Evolutionary conservation across 2,329 filamentous ascomycete genomes (phyloP).

Genomic region (Penicillium oxalicum): DNA sequence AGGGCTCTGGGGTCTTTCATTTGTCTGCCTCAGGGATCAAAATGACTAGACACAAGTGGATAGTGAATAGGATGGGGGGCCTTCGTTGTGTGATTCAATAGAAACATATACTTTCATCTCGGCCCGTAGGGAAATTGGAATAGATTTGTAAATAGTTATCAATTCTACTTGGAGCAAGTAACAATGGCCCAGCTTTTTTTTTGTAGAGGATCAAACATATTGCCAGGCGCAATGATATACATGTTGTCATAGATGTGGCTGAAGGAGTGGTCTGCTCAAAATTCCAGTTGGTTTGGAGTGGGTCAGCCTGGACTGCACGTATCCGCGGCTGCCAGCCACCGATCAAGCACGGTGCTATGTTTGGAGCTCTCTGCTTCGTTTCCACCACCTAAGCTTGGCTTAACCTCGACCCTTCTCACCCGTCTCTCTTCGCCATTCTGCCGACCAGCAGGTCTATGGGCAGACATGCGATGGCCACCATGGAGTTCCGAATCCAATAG

Average conservation of each 20-base stretch:
- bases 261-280: too few relatives aligned
- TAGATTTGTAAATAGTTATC: constrained; percentile 7
- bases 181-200: too few relatives aligned
- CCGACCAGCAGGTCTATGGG: constrained; percentile 22
- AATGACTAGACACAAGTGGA: constrained; percentile 10
- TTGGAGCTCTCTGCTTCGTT: constrained; percentile 6
- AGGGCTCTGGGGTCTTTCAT: background rate
- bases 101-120: background rate
- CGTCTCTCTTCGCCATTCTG: constrained; percentile 1
- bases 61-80: too few relatives aligned
- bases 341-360: background rate
- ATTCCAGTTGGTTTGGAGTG: too few relatives aligned
- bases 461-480: constrained; percentile 46
- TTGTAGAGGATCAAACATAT: too few relatives aligned
- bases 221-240: background rate
- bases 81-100: background rate
- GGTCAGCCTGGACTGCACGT: too few relatives aligned
- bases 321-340: too few relatives aligned
- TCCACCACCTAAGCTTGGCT: background rate
- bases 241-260: too few relatives aligned
- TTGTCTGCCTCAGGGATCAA: background rate
- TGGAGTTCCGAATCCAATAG: constrained; percentile 37
- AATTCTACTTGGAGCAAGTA: background rate
- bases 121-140: background rate
- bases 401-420: constrained; percentile 12